Base-by-base conservation (phyloP, 129 eudicot species). In the Kitagawia praeruptora region DNA sequence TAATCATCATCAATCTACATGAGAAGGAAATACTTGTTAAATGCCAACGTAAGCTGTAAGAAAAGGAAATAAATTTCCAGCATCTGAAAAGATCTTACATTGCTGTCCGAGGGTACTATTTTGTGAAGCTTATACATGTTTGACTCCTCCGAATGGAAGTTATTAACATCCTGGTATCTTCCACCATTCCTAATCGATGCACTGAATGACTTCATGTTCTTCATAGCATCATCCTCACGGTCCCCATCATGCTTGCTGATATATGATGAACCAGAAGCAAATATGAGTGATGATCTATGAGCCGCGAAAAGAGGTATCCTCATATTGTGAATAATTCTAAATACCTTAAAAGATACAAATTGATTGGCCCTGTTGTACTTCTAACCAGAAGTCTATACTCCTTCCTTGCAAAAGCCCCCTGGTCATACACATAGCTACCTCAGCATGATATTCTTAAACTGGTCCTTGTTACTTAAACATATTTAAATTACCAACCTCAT, bases 301-400 rank as follows among this genome's bases (percentile, higher is more conserved):
- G 41, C 66, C 18, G 28, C 5, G 9, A 23, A 74, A 78, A 64
- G 64, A 64, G 45, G 69, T 9, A 53, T 37, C 37, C 47, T 75
- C 28, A 0, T 18, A 27, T 67, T 0, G 66, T 78, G 47, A 78
- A 78, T 48, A 82, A 31, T 34, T 74, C 15, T n/a, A 74, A 76
- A 58, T 84, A 92, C 97, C 97, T 89, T 64, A 89, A 23, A 54
- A 89, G 92, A 88, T 85, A 89, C 82, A 86, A 72, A 73, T 77
- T 79, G 56, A 92, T 85, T 54, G 97, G 94, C 71, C 92, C 94
- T n/a, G 87, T 87, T 77, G 83, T 81, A 87, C 97, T 92, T 84
- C 94, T 86, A 41, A 92, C 82, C 44, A 78, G 82, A 75, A 92
- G 97, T 66, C 79, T 82, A 71, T 49, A 89, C 78, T 88, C 87